Conservation (phyloP, 2,329 filamentous ascomycete species). For the Arachnomyces sp. region DNA sequence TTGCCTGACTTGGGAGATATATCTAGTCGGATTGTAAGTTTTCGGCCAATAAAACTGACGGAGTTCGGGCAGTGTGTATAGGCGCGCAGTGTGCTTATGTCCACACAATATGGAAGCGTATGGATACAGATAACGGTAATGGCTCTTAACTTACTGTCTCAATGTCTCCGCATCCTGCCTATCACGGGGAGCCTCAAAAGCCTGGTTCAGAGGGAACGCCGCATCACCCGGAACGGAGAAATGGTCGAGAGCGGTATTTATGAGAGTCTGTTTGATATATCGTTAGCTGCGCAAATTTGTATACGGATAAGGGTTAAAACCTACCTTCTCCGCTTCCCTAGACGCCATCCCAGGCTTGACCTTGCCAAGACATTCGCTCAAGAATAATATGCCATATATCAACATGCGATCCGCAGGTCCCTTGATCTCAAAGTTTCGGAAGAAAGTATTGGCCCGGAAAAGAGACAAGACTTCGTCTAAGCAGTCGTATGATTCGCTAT, state of each 20-base stretch:
- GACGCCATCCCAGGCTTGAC: slow-evolving; percentile 66
- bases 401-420: slow-evolving; percentile 88
- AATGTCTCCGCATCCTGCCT: slow-evolving; percentile 84
- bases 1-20: slow-evolving; percentile 81
- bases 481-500: slow-evolving; percentile 90
- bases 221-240: slow-evolving; percentile 94
- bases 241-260: slow-evolving; percentile 86
- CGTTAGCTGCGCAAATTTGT: slow-evolving; percentile 8
- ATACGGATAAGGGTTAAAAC: slow-evolving; percentile 3
- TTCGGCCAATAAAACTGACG: not conserved
- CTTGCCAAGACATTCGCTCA: slow-evolving; percentile 83
- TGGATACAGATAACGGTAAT: too few species aligned
- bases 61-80: too few species aligned
- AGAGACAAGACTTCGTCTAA: slow-evolving; percentile 87
- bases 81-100: too few species aligned
- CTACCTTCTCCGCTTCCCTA: slow-evolving; percentile 59
- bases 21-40: slow-evolving; percentile 21
- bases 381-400: slow-evolving; percentile 92
- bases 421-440: slow-evolving; percentile 99
- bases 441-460: slow-evolving; percentile 97
- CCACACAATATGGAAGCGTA: not conserved
- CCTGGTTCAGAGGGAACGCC: slow-evolving; percentile 88
- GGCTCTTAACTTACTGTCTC: slow-evolving; percentile 73
- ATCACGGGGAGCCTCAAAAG: slow-evolving; percentile 82
- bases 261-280: slow-evolving; percentile 64